Conservation (phyloP, 2,329 filamentous ascomycete genomes). For the Trichocomaceae sp. region DNA sequence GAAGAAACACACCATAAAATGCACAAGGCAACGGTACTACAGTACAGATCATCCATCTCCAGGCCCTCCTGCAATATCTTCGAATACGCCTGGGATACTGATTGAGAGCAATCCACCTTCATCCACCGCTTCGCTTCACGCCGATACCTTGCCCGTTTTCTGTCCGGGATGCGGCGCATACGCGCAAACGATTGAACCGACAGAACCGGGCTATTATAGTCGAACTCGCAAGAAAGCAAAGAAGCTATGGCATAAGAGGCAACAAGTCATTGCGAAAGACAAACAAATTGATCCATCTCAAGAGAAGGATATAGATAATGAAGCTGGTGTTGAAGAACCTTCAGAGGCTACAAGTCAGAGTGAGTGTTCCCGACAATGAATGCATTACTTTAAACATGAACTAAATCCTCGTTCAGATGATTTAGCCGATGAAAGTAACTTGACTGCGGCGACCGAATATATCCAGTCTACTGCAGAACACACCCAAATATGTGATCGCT, state of each 20-base stretch:
- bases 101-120: constrained; percentile 8
- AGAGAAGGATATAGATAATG: background rate
- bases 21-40: background rate
- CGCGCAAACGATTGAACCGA: constrained; percentile 49
- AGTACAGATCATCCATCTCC: background rate
- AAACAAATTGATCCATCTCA: background rate
- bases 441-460: constrained; percentile 17
- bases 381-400: background rate
- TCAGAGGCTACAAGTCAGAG: background rate
- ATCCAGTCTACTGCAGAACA: constrained; percentile 18
- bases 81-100: background rate
- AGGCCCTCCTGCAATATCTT: constrained; percentile 14
- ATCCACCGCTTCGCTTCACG: constrained; percentile 12
- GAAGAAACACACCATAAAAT: background rate
- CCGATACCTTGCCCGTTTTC: constrained; percentile 40
- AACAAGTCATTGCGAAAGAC: constrained; percentile 6
- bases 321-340: background rate
- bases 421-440: constrained; percentile 8
- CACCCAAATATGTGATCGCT: constrained; percentile 66
- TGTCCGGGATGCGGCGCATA: constrained; percentile 60
- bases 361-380: no score
- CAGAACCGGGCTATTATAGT: constrained; percentile 54
- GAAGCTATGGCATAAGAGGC: constrained; percentile 10
- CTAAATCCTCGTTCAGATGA: background rate
- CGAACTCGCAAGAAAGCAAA: constrained; percentile 41